Evolutionary conservation across 176 grass and related monocot species (phyloP).

Genomic region (Tillandsia fasciculata): DNA sequence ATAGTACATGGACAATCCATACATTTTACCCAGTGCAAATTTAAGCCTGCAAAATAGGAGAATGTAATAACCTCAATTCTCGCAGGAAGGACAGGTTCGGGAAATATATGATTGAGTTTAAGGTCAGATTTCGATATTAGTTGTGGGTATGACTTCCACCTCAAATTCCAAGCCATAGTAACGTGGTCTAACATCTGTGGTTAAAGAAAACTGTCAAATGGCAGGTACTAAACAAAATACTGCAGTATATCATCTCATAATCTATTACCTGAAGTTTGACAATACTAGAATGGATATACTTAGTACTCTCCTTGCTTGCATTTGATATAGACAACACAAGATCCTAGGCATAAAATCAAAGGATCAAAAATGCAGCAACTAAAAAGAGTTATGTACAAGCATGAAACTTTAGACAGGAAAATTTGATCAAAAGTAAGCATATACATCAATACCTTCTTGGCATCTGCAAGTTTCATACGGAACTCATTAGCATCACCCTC

Average conservation of each 20-base stretch:
- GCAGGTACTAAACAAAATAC: background rate
- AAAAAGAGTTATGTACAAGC: background rate
- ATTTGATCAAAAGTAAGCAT: background rate
- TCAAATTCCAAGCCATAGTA: constrained; percentile 58
- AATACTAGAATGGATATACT: constrained; percentile 80
- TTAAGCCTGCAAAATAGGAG: background rate
- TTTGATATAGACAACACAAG: constrained; percentile 65
- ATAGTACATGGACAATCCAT: no score
- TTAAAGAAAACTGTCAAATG: constrained; percentile 14
- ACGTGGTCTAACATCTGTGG: constrained; percentile 88
- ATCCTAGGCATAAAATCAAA: constrained; percentile 31
- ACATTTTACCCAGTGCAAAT: no score
- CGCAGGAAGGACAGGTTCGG: constrained; percentile 42
- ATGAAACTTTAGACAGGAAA: background rate
- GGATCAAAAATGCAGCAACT: background rate
- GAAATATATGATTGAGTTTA: constrained; percentile 25
- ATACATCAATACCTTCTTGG: constrained; percentile 54
- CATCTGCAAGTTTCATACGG: constrained; percentile 55
- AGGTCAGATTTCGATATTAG: constrained; percentile 27
- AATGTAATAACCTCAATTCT: constrained; percentile 43
- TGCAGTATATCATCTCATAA: background rate
- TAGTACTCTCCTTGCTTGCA: constrained; percentile 90
- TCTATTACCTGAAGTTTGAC: constrained; percentile 66
- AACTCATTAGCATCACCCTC: constrained; percentile 75
- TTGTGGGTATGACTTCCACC: constrained; percentile 45